Conservation (phyloP, 164 flowering plant genomes). For the Stephania japonica region DNA sequence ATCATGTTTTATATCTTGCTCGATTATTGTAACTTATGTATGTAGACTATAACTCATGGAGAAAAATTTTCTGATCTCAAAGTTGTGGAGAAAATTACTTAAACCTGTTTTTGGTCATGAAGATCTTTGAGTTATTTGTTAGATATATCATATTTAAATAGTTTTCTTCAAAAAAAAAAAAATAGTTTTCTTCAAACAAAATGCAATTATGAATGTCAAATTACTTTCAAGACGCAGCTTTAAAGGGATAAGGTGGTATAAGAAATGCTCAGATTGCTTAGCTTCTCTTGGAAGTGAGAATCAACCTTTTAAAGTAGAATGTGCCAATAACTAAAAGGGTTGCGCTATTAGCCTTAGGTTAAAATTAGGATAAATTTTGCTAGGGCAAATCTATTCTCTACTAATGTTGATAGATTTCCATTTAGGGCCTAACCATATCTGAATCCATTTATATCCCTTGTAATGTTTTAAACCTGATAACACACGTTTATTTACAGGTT, state of each 20-base stretch:
- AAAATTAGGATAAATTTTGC: not conserved
- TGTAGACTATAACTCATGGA: not conserved
- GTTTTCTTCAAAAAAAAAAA: too few relatives aligned
- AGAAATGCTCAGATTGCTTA: not conserved
- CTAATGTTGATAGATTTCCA: not conserved
- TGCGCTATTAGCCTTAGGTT: too few relatives aligned
- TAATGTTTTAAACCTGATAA: not conserved
- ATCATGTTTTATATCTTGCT: not conserved
- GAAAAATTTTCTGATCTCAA: too few relatives aligned
- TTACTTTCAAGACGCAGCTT: too few relatives aligned
- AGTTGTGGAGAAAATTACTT: not conserved
- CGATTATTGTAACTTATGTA: too few relatives aligned
- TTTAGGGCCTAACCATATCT: not conserved
- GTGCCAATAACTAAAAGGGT: not conserved
- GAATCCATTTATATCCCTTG: not conserved
- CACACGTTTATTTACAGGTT: not conserved
- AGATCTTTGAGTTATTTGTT: too few relatives aligned
- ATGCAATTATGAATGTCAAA: too few relatives aligned
- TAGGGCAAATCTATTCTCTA: too few relatives aligned
- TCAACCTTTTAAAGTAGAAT: not conserved
- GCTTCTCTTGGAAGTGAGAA: not conserved
- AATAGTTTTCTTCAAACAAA: too few relatives aligned
- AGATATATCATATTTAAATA: too few relatives aligned
- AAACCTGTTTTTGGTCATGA: not conserved
- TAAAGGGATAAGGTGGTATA: not conserved